Evolutionary conservation across 139 green algal genomes (phyloP).

Genomic region (Trebouxia sp.): DNA sequence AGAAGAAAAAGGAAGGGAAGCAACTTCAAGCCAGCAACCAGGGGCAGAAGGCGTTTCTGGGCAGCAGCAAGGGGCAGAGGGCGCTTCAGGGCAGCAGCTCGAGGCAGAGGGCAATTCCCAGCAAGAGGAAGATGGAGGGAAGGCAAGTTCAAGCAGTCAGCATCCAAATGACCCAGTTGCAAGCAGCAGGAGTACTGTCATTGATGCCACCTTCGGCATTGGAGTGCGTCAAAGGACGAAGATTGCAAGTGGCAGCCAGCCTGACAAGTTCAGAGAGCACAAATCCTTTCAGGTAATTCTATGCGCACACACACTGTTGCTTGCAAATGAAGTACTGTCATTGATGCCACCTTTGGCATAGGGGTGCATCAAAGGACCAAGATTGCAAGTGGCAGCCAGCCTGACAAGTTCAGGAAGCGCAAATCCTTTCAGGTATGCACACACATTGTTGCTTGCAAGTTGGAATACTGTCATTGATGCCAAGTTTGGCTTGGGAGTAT

Average conservation of each 20-base stretch:
- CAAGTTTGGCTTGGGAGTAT: constrained; percentile 49
- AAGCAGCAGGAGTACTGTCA: background rate
- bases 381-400: constrained; percentile 40
- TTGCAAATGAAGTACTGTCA: no score
- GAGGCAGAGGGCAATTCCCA: background rate
- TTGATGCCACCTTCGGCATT: constrained; percentile 48
- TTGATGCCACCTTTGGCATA: constrained; percentile 50
- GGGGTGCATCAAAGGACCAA: constrained; percentile 48
- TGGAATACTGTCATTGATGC: no score
- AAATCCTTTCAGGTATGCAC: constrained; percentile 49
- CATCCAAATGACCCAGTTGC: no score
- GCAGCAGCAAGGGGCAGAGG: no score
- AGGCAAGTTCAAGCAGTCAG: no score
- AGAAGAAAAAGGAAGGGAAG: no score
- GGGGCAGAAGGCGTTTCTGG: no score
- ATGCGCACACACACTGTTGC: background rate
- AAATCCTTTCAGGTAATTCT: constrained; percentile 57
- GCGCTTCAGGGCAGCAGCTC: no score
- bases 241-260: constrained; percentile 40
- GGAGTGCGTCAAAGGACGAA: constrained; percentile 47
- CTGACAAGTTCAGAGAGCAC: constrained; percentile 28
- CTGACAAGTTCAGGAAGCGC: constrained; percentile 27
- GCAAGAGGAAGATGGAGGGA: background rate
- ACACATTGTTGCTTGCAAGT: background rate
- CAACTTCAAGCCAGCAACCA: no score